Percentiles rank a stretch among this genome's conserved stretches.
These are phyloP conservation scores for Postia placenta DNA, from an alignment of 768 basidiomycete genomes.

Conservation along the genomic window DNA sequence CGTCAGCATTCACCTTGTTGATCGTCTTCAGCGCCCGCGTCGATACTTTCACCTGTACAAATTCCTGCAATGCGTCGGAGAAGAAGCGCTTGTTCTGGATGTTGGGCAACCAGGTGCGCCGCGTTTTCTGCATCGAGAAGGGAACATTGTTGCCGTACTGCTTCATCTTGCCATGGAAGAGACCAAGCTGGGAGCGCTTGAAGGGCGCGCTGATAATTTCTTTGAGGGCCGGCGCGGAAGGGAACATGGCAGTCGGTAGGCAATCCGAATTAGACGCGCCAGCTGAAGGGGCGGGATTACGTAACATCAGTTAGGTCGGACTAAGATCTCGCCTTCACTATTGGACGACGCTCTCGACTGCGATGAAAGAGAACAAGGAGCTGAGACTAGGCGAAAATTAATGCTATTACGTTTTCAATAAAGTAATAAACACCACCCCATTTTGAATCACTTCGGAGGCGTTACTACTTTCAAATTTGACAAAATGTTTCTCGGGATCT, in stretches of 20 bases:
- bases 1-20: conserved; percentile 76
- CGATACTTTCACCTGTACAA: conserved; percentile 64
- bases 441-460: too few species aligned
- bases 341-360: too few species aligned
- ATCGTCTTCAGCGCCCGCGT: conserved; percentile 75
- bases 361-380: too few species aligned
- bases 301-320: too few species aligned
- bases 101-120: conserved; percentile 85
- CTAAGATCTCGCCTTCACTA: too few species aligned
- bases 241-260: conserved; percentile 25
- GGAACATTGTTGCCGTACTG: conserved; percentile 87
- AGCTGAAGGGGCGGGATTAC: too few species aligned
- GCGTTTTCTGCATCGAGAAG: conserved; percentile 83
- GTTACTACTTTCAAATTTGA: too few species aligned
- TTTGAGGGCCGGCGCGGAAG: conserved; percentile 24
- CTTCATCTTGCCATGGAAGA: conserved; percentile 78
- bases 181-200: conserved; percentile 74
- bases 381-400: too few species aligned
- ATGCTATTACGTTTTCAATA: too few species aligned
- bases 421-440: too few species aligned
- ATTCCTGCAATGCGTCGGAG: conserved; percentile 56
- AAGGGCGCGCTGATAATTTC: conserved; percentile 55
- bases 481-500: too few species aligned
- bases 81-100: conserved; percentile 69
- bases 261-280: too few species aligned